phyloP scores from a whole-genome alignment of 176 grass and related monocot species.

The Carex kokanica region DNA sequence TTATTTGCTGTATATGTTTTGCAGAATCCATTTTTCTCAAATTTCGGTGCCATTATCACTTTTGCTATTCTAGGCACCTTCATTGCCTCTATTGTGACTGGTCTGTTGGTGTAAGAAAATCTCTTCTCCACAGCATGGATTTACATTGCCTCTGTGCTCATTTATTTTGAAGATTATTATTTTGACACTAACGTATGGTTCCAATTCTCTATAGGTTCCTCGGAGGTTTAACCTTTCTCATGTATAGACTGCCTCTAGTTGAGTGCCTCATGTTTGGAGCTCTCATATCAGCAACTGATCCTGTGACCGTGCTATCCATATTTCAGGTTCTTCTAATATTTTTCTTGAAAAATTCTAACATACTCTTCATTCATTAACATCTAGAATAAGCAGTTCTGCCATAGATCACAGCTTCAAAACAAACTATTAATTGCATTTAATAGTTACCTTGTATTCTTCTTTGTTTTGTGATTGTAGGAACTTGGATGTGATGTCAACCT shows the following conservation, averaged over 20 bases:
- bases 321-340: conserved; percentile 61
- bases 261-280: conserved; percentile 99
- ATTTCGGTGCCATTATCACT: conserved; percentile 90
- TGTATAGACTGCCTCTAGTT: conserved; percentile 75
- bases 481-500: conserved; percentile 87
- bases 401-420: background rate
- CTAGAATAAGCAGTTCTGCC: background rate
- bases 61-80: conserved; percentile 93
- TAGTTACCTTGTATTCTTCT: background rate
- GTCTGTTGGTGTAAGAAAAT: conserved; percentile 71
- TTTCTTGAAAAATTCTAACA: background rate
- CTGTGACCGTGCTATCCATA: conserved; percentile 92
- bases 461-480: conserved; percentile 45
- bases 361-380: background rate
- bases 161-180: background rate
- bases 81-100: conserved; percentile 75
- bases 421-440: background rate
- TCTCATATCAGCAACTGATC: conserved; percentile 97
- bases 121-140: conserved; percentile 4
- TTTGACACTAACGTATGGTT: conserved; percentile 13
- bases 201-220: conserved; percentile 52
- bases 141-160: conserved; percentile 9
- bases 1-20: background rate
- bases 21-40: conserved; percentile 94
- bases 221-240: conserved; percentile 67